Base-by-base conservation (phyloP, 2,329 filamentous ascomycete species). In the Diplodia corticola region DNA sequence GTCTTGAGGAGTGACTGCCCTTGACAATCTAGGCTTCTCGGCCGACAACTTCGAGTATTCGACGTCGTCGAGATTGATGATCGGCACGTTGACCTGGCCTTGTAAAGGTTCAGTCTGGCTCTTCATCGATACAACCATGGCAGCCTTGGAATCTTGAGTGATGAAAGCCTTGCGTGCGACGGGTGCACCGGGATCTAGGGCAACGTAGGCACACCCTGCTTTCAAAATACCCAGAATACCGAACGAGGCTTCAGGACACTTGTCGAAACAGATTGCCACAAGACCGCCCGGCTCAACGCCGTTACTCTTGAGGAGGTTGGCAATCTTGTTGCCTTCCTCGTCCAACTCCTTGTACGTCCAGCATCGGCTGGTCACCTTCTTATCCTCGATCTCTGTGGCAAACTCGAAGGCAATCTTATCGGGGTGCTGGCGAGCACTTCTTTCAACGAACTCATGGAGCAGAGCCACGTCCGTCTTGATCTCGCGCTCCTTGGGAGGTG, bases 161-260 rank as follows among this genome's bases (percentile, higher is more conserved):
- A 96, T 94, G 73, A 93, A 96, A 35, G 86, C 81, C 70, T 92
- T 92, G n/a, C 92, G 84, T 10, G 89, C 84, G 3, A 81, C 80
- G 0, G 92, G 92, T 0, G 92, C 89, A 0, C 84, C 84, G 0
- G 91, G 89, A 73, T 96, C 92, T 10, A 96, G 83, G 0, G 92
- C 91, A 17, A 96, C 83, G 75, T 93, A 96, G 0, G 89, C 86
- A 73, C 90, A 93, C 0, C 92, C 92, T 5, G 90, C 87, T 75
- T 96, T 96, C 35, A 96, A 79, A 64, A 95, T 89, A 0, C 92
- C 92, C 1, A 96, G 80, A 46, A 96, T 93, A 0, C 89, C 85
- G 71, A 95, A 91, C 44, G 91, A 93, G 0, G 92, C 92, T 73
- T 94, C 90, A 0, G 92, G 89, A 68, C 89, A 93, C 74, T 96